Percentiles rank a stretch among this genome's conserved stretches.
These are phyloP conservation scores for Picochlorum sp. DNA, from an alignment of 139 green algal genomes.

Conservation along the genomic window DNA sequence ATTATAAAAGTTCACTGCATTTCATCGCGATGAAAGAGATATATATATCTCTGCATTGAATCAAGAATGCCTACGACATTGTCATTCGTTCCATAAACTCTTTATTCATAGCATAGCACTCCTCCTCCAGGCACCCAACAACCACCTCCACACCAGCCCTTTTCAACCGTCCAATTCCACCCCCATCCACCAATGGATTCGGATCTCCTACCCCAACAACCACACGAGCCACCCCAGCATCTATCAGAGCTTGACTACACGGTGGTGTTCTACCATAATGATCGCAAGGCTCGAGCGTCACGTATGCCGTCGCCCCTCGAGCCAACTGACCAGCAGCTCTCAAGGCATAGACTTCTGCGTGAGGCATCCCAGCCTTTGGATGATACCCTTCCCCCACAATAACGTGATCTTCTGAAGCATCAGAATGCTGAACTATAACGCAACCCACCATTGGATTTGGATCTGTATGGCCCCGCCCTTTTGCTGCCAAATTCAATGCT, in stretches of 20 bases:
- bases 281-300: slow-evolving; percentile 97
- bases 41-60: too few species aligned
- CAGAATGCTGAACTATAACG: slow-evolving; percentile 59
- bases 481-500: slow-evolving; percentile 71
- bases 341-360: slow-evolving; percentile 96
- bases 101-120: slow-evolving; percentile 54
- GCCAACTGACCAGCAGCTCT: slow-evolving; percentile 61
- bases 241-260: slow-evolving; percentile 82
- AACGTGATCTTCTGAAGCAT: slow-evolving; percentile 13
- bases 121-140: slow-evolving; percentile 47
- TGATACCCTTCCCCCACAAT: slow-evolving; percentile 94
- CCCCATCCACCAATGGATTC: slow-evolving; percentile 80
- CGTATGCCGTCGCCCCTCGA: slow-evolving; percentile 88
- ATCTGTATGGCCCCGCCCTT: slow-evolving; percentile 67
- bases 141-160: slow-evolving; percentile 61
- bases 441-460: slow-evolving; percentile 96
- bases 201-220: slow-evolving; percentile 81
- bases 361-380: slow-evolving; percentile 86
- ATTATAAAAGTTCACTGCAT: too few species aligned
- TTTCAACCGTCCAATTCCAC: slow-evolving; percentile 55
- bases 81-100: slow-evolving; percentile 83
- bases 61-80: too few species aligned
- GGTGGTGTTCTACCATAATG: slow-evolving; percentile 92
- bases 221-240: slow-evolving; percentile 72
- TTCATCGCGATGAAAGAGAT: too few species aligned